phyloP scores from a whole-genome alignment of 2,329 filamentous ascomycete species.

The Aspergillus japonicus region DNA sequence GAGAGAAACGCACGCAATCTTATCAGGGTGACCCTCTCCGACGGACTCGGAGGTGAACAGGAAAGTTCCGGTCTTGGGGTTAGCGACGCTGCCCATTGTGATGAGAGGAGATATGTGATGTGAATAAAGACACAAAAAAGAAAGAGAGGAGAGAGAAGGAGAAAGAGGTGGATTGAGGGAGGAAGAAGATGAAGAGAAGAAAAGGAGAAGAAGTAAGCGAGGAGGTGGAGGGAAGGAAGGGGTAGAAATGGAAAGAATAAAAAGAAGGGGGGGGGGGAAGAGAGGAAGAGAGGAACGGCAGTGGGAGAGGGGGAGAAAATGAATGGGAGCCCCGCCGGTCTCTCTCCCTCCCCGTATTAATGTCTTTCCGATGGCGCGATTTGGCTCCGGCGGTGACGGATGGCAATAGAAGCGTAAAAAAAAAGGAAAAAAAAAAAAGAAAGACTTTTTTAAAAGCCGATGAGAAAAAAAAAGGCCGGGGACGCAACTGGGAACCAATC shows the following conservation, averaged over 20 bases:
- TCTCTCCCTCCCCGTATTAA: constrained; percentile 15
- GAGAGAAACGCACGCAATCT: constrained; percentile 68
- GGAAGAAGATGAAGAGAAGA: constrained; percentile 28
- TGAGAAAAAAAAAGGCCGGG: neutral
- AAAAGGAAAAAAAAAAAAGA: neutral
- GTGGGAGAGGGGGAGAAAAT: constrained; percentile 8
- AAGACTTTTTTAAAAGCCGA: too few relatives aligned
- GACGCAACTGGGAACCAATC: neutral
- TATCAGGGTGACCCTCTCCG: constrained; percentile 89
- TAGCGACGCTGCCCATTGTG: constrained; percentile 62
- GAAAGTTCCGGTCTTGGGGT: constrained; percentile 62
- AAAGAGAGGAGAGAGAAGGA: constrained; percentile 18
- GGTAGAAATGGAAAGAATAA: constrained; percentile 5
- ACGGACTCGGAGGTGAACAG: constrained; percentile 90
- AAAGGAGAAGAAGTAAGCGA: constrained; percentile 15
- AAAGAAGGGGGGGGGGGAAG: constrained; percentile 11
- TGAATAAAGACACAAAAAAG: constrained; percentile 21
- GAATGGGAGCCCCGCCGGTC: neutral
- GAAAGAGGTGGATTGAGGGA: constrained; percentile 26
- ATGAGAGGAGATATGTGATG: constrained; percentile 22
- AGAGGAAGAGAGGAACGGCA: constrained; percentile 19
- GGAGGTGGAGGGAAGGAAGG: too few relatives aligned
- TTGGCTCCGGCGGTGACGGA: constrained; percentile 23
- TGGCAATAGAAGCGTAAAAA: constrained; percentile 21
- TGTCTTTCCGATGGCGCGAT: constrained; percentile 32